These are phyloP conservation scores for Boletus edulis DNA, from an alignment of 768 basidiomycete species.

Conservation along the genomic window DNA sequence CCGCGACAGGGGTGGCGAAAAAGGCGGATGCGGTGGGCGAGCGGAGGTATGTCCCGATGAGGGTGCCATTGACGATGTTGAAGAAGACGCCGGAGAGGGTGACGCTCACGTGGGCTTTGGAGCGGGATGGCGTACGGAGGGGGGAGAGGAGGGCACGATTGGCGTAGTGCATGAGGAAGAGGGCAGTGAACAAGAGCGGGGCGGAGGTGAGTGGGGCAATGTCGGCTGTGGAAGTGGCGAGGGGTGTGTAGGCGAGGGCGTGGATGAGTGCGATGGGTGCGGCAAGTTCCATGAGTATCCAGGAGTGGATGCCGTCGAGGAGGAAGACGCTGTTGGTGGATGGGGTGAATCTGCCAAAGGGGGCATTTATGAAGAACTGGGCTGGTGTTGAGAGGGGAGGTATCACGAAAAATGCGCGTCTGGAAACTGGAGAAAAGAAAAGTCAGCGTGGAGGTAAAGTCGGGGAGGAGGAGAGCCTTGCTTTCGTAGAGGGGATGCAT, in stretches of 20 bases:
- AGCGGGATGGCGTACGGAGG: constrained; percentile 75
- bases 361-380: constrained; percentile 61
- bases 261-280: constrained; percentile 56
- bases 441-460: not conserved
- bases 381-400: constrained; percentile 37
- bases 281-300: constrained; percentile 77
- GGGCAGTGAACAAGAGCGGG: constrained; percentile 48
- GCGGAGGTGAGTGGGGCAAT: constrained; percentile 35
- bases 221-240: constrained; percentile 35
- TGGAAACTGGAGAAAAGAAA: constrained; percentile 21
- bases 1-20: constrained; percentile 31
- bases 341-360: constrained; percentile 75
- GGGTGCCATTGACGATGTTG: constrained; percentile 70
- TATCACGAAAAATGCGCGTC: constrained; percentile 47
- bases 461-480: constrained; percentile 2
- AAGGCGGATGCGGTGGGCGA: constrained; percentile 50
- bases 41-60: constrained; percentile 69
- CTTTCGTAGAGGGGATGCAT: constrained; percentile 27
- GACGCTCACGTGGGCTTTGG: constrained; percentile 69
- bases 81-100: constrained; percentile 54
- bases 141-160: constrained; percentile 83
- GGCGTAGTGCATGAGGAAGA: constrained; percentile 75
- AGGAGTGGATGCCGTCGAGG: constrained; percentile 60
- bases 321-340: constrained; percentile 43
- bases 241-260: constrained; percentile 47